Base-by-base conservation (phyloP, 352 stramenopile species). In the Phytophthora tubulina region DNA sequence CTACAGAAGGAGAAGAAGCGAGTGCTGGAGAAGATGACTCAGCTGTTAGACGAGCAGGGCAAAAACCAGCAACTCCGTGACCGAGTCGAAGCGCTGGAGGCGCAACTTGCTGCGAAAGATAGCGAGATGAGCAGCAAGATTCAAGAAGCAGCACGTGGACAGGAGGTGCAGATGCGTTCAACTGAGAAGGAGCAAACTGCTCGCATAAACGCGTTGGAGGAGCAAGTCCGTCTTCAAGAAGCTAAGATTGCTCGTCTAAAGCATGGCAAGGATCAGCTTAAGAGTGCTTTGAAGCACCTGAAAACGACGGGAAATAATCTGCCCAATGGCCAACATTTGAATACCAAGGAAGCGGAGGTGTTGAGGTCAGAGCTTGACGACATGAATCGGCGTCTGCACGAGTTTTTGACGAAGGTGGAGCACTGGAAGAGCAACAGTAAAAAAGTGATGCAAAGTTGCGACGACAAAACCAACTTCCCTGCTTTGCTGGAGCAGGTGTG, bases 1-100 rank as follows among this genome's bases (percentile, higher is more conserved):
- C 56, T 95, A 4, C 77, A 91, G 52, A 84, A 82, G 5, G 87
- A 95, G 53, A 91, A 93, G 68, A 85, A 86, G 63, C 82, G 80
- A 17, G 82, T 90, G 42, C 59, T 92, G 44, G 71, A 90, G 32
- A 92, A 91, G 60, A 91, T 89, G 81, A 86, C 82, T 2, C 80
- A 88, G 33, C 53, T 93, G 15, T 70, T 92, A 5, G 76, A 91
- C 14, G 85, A 92, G 33, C 84, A 95, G 55, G 72, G 71, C 41
- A 92, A 90, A 56, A 87, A 71, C 31, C 84, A 92, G 61, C 77
- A 85, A 8, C 63, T 92, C 10, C 76, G 84, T 54, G 77, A 74
- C 9, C 73, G 79, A 55, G 30, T 92, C 7, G 71, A 84, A 33
- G 54, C 46, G 9, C 56, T 84, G 33, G 70, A 92, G 59, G 48